Evolutionary conservation across 1,284 basidiomycete species (phyloP).

Genomic region (Rhodotorula sp.): DNA sequence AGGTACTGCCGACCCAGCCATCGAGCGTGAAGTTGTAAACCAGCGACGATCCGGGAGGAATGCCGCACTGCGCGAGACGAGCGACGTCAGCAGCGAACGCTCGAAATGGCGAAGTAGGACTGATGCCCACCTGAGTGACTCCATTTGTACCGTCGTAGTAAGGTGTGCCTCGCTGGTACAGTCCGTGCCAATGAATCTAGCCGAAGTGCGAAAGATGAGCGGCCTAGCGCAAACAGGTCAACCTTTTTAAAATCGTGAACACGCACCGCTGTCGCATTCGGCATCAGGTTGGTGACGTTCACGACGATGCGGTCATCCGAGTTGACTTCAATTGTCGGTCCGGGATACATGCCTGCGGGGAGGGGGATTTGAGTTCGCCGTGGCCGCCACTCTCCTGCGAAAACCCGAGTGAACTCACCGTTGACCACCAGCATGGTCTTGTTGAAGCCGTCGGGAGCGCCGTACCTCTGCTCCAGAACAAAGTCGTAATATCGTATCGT

Average conservation of each 20-base stretch:
- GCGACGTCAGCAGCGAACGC: not conserved
- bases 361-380: not conserved
- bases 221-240: not conserved
- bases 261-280: slow-evolving; percentile 29
- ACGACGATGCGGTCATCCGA: slow-evolving; percentile 35
- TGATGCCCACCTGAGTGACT: slow-evolving; percentile 39
- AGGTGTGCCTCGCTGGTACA: slow-evolving; percentile 33
- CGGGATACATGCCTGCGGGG: slow-evolving; percentile 37
- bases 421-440: slow-evolving; percentile 41
- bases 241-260: too few species aligned
- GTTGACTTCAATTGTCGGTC: slow-evolving; percentile 38
- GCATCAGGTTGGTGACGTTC: slow-evolving; percentile 33
- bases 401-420: slow-evolving; percentile 14
- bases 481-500: slow-evolving; percentile 28
- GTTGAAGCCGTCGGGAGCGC: slow-evolving; percentile 33
- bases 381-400: not conserved
- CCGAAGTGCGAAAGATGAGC: not conserved
- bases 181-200: slow-evolving; percentile 38
- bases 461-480: slow-evolving; percentile 36
- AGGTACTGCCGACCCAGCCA: slow-evolving; percentile 32
- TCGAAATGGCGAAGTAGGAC: not conserved
- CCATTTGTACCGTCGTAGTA: slow-evolving; percentile 36
- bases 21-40: slow-evolving; percentile 34
- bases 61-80: slow-evolving; percentile 39
- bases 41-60: slow-evolving; percentile 38